phyloP scores from a whole-genome alignment of 768 basidiomycete species.

The Leccinum boreale region DNA sequence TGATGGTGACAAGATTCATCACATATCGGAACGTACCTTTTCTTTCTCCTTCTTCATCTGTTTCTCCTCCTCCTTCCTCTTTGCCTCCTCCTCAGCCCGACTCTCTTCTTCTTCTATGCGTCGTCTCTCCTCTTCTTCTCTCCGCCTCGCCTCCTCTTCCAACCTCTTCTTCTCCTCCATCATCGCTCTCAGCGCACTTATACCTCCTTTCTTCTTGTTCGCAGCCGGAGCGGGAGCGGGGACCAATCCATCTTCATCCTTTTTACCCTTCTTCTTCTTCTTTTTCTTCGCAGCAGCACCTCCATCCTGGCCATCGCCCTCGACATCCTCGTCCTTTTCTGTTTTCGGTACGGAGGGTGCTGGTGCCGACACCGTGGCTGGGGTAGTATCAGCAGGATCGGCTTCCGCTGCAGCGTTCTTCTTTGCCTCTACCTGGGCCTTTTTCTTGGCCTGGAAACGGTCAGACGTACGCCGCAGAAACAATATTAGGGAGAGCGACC shows the following conservation, averaged over 20 bases:
- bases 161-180: constrained; percentile 90
- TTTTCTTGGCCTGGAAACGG: constrained; percentile 56
- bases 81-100: constrained; percentile 70
- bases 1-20: neutral
- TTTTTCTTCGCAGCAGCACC: constrained; percentile 67
- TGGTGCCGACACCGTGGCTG: constrained; percentile 10
- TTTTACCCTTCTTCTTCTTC: constrained; percentile 80
- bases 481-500: constrained; percentile 40
- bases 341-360: constrained; percentile 29
- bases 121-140: constrained; percentile 73
- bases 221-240: constrained; percentile 34
- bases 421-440: constrained; percentile 88
- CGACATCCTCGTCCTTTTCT: constrained; percentile 58
- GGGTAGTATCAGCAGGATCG: constrained; percentile 27
- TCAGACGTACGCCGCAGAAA: constrained; percentile 9
- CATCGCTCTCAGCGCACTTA: constrained; percentile 82
- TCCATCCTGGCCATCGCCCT: constrained; percentile 59
- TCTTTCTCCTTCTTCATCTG: constrained; percentile 84
- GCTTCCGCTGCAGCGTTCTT: constrained; percentile 43
- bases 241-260: constrained; percentile 65
- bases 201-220: constrained; percentile 71
- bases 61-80: constrained; percentile 78
- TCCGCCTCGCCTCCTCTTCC: constrained; percentile 76
- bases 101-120: constrained; percentile 91
- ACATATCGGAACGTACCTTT: constrained; percentile 48